A percentile compares a stretch with the other conserved stretches of the same genome.
These are phyloP conservation scores for Asclepias syriaca DNA, from an alignment of 257 asterid genomes.

Conservation along the genomic window DNA sequence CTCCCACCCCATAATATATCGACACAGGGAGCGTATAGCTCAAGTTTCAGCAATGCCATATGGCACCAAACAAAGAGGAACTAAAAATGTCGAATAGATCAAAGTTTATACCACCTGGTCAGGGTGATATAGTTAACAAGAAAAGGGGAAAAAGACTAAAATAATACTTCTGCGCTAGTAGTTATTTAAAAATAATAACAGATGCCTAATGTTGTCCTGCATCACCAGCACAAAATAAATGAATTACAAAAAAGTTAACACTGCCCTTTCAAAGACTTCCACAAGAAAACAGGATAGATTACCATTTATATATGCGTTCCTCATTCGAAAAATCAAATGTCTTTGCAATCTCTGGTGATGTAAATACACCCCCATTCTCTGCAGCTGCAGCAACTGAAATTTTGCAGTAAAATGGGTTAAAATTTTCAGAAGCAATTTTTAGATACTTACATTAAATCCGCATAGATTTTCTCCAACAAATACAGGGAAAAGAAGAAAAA, in stretches of 20 bases:
- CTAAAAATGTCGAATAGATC: background rate
- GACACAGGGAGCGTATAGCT: background rate
- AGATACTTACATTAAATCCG: background rate
- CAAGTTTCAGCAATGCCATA: background rate
- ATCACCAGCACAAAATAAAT: background rate
- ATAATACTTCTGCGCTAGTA: no score
- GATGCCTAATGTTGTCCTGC: no score
- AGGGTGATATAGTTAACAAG: no score
- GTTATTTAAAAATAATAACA: no score
- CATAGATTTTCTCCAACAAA: background rate
- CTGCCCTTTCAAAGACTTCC: background rate
- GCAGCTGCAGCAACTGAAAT: conserved; percentile 53
- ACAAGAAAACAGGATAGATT: conserved; percentile 3
- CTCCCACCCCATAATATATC: background rate
- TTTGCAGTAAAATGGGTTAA: conserved; percentile 14
- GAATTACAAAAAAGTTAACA: background rate
- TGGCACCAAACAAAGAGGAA: background rate
- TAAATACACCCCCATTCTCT: conserved; percentile 46
- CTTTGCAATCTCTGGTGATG: conserved; percentile 80
- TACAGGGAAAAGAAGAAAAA: background rate
- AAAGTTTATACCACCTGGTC: background rate
- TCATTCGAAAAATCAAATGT: conserved; percentile 77
- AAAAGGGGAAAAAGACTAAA: no score
- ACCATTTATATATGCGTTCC: conserved; percentile 95
- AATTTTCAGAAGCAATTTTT: background rate